These are phyloP conservation scores for Fusarium guadeloupense DNA, from an alignment of 2,329 filamentous ascomycete species.

Conservation along the genomic window DNA sequence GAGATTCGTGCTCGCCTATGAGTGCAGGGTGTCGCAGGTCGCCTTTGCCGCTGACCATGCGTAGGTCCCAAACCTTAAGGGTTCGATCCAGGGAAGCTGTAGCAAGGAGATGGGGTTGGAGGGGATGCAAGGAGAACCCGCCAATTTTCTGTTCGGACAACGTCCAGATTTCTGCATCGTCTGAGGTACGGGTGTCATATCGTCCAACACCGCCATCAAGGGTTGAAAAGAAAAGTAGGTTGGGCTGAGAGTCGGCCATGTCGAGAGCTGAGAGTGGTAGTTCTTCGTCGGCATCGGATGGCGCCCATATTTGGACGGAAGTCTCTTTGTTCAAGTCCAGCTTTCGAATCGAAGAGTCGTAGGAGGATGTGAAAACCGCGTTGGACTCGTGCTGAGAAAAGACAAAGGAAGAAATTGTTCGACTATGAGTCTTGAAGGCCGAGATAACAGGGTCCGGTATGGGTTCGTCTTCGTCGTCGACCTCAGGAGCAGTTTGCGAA, in stretches of 20 bases:
- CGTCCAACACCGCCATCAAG: constrained; percentile 82
- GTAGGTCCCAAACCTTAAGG: constrained; percentile 90
- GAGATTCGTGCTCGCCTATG: constrained; percentile 82
- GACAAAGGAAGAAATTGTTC: constrained; percentile 87
- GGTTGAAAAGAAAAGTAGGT: constrained; percentile 87
- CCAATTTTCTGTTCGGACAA: constrained; percentile 95
- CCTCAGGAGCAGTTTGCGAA: constrained; percentile 71
- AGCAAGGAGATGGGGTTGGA: constrained; percentile 81
- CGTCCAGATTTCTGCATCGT: constrained; percentile 72
- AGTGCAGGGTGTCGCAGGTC: constrained; percentile 71
- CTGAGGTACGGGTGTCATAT: constrained; percentile 75
- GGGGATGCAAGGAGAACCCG: constrained; percentile 85
- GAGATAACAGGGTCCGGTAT: constrained; percentile 80
- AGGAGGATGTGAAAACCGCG: constrained; percentile 83
- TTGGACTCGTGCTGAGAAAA: constrained; percentile 79
- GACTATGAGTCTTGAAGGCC: constrained; percentile 87
- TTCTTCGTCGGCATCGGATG: constrained; percentile 73
- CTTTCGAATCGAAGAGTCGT: constrained; percentile 90
- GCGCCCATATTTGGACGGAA: constrained; percentile 84
- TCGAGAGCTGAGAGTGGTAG: constrained; percentile 86
- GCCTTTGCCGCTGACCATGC: constrained; percentile 75
- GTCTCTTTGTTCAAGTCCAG: constrained; percentile 84
- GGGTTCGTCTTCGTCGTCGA: constrained; percentile 75
- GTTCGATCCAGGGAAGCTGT: constrained; percentile 91
- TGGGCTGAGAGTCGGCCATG: constrained; percentile 74